Evolutionary conservation across 768 basidiomycete genomes (phyloP), one percentile per base, ranked within the genome.

Genomic region (Hericium alpestre): DNA sequence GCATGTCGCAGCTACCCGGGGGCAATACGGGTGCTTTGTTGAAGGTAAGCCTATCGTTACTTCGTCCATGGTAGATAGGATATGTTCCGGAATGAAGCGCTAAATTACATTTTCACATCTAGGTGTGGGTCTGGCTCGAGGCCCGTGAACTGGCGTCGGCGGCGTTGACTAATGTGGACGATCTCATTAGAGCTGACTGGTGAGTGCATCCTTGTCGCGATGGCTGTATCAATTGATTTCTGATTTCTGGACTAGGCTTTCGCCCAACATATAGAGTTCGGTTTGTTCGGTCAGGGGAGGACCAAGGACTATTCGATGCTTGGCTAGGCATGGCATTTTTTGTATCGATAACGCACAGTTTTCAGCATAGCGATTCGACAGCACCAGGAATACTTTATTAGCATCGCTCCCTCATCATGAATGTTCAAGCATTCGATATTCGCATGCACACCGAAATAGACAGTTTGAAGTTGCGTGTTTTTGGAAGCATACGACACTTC

Each of bases 121-220:
- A 93, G 91, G 74, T 93, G 52, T 97, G 94, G 95, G 77, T 97
- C 27, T 91, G 85, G 83, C 74, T 95, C 41, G 95, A 98, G 73
- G 93, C 93, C 4, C 79, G 94, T 58, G 87, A 90, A 58, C 76
- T 98, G 56, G 92, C 89, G 7, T 82, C 86, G 11, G 73, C 86
- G 1, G 87, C 89, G 2, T 79, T 90, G 40, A 78, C 85, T 55
- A 84, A 92, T 61, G 81, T 86, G 12, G 95, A 99, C 64, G 84
- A 91, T 51, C 74, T 94, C 61, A 78, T 97, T 39, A 89, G 87
- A 71, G 87, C 90, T 67, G 93, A 91, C 69, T 81, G 83, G 93
- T 93, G 65, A 63, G 90, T 72, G 9, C 41, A 12, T n/a, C 59
- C 27, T 57, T 56, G 38, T 51, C 27, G 50, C 49, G 47, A 15